Base-by-base conservation (phyloP, 2,329 filamentous ascomycete species). In the Drechslerella dactyloides region DNA sequence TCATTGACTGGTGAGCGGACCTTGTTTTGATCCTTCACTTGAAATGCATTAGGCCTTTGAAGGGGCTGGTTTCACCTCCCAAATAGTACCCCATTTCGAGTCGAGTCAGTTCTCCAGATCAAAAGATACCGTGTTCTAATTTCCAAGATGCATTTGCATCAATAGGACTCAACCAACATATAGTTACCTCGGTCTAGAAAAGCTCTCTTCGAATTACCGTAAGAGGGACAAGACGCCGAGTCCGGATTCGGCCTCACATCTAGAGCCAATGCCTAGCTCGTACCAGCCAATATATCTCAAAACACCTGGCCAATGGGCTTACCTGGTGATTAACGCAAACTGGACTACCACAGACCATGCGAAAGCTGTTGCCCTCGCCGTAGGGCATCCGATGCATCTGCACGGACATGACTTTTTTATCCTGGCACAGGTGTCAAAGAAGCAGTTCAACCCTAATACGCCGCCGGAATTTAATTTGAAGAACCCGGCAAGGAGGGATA, bases 271-370 rank as follows among this genome's bases (percentile, higher is more conserved):
- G 61, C 79, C 76, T 1, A 82, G 81, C 6, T 78, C 79, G 4
- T 75, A 81, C 1, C 79, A 79, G 13, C 79, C 81, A 8, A 79
- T 84, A 1, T 86, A 84, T 75, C 88, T 85, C 85, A 85, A 89
- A 81, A 84, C 86, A 51, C 81, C 74, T 19, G 73, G 76, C 24
- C 42, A 74, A 23, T 80, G 78, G 78, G 77, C 76, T 8, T 79
- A 77, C 69, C 78, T 78, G 74, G 75, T 79, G 30, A 76, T 80
- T 21, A 74, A 77, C 63, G 78, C 77, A 62, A 75, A 74, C 23
- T 74, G 75, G 51, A 46, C 73, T 1, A 35, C 52, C 44, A 50
- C 48, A n/a, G 30, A 48, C 11, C 60, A 46, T n/a, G 58, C 27
- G 35, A 58, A 50, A 33, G 1, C 40, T 2, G 48, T 57, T 1